phyloP scores from a whole-genome alignment of 495 filamentous ascomycete species.

The Paragyromitra xinjiangensis region DNA sequence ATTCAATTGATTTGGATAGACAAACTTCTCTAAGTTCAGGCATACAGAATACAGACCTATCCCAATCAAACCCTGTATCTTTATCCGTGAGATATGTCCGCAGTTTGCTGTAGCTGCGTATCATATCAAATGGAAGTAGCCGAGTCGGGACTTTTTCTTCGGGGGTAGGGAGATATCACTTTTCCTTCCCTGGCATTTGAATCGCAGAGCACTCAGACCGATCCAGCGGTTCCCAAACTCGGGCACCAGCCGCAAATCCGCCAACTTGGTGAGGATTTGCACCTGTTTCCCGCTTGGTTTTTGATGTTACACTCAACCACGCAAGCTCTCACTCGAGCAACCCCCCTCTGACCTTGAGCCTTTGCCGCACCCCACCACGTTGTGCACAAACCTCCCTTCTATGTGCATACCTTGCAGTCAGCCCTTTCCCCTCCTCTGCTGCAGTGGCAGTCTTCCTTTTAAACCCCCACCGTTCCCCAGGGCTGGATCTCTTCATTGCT shows the following conservation, averaged over 20 bases:
- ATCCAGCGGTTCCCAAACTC: constrained; percentile 43
- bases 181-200: constrained; percentile 34
- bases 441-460: constrained; percentile 25
- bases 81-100: constrained; percentile 32
- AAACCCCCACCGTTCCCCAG: constrained; percentile 42
- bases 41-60: constrained; percentile 35
- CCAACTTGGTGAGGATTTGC: constrained; percentile 51
- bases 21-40: constrained; percentile 40
- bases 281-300: constrained; percentile 46
- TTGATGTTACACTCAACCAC: constrained; percentile 36
- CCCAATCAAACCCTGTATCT: constrained; percentile 39
- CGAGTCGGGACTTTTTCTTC: constrained; percentile 52
- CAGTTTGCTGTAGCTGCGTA: constrained; percentile 53
- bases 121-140: constrained; percentile 52
- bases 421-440: constrained; percentile 27
- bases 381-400: constrained; percentile 49
- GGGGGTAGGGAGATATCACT: constrained; percentile 48
- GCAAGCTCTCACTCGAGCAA: constrained; percentile 37
- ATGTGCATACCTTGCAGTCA: constrained; percentile 25
- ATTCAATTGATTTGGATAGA: constrained; percentile 46
- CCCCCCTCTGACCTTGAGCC: constrained; percentile 28
- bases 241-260: constrained; percentile 51
- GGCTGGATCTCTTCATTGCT: constrained; percentile 15
- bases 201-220: constrained; percentile 50
- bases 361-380: constrained; percentile 37